Percentiles rank a stretch among this genome's conserved stretches.
Conservation (phyloP, 2,329 filamentous ascomycete genomes). For the Fusarium liriodendri region DNA sequence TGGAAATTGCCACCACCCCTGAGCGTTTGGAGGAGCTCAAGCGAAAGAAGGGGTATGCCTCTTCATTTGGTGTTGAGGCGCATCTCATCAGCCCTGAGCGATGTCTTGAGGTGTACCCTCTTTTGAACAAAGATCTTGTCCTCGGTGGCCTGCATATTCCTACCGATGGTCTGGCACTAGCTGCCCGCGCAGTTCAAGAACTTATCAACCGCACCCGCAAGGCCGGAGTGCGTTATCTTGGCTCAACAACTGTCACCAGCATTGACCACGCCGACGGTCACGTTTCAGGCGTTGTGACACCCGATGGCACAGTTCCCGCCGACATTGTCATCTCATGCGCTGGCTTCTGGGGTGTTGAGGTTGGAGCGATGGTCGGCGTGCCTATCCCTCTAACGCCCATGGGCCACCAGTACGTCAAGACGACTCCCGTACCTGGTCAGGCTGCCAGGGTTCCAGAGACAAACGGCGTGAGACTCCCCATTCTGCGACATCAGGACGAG, state of each 20-base stretch:
- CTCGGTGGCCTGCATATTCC: conserved; percentile 71
- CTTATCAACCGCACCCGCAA: conserved; percentile 68
- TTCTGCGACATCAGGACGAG: conserved; percentile 71
- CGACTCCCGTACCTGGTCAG: conserved; percentile 60
- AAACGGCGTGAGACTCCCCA: conserved; percentile 66
- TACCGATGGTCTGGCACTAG: conserved; percentile 69
- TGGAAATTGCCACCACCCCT: conserved; percentile 71
- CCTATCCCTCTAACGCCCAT: conserved; percentile 69
- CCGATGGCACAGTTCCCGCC: conserved; percentile 61
- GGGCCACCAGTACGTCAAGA: conserved; percentile 74
- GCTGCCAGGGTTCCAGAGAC: conserved; percentile 50
- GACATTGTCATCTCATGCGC: conserved; percentile 73
- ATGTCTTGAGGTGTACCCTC: conserved; percentile 65
- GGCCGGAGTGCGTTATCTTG: conserved; percentile 69
- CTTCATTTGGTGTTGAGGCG: conserved; percentile 70
- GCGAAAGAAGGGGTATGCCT: conserved; percentile 70
- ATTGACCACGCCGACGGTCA: conserved; percentile 61
- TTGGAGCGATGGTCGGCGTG: conserved; percentile 70
- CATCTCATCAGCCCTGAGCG: conserved; percentile 62
- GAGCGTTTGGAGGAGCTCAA: conserved; percentile 70
- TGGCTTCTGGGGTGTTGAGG: conserved; percentile 74
- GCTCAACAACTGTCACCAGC: conserved; percentile 66
- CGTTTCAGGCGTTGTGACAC: conserved; percentile 68
- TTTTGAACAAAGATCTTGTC: conserved; percentile 63
- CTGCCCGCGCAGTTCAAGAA: conserved; percentile 70